Percentiles rank a stretch among this genome's conserved stretches.
These are phyloP conservation scores for Suillus americanus DNA, from an alignment of 768 basidiomycete species.

Conservation along the genomic window DNA sequence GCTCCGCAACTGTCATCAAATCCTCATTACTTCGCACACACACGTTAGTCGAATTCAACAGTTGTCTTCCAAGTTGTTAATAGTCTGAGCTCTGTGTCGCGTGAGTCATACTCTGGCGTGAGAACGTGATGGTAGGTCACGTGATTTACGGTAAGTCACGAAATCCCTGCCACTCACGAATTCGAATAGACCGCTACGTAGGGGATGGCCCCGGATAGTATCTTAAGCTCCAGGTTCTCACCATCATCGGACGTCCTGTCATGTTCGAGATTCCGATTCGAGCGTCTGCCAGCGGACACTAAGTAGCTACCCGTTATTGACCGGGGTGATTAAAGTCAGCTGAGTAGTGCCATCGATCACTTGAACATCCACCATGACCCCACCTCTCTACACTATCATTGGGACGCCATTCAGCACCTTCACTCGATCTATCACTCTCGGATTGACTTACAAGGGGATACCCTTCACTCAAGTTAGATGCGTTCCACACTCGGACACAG, in stretches of 20 bases:
- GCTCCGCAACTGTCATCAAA: background rate
- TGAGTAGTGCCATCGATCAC: background rate
- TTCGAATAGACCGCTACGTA: no score
- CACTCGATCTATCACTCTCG: conserved; percentile 32
- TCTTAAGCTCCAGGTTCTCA: background rate
- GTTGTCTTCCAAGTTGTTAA: background rate
- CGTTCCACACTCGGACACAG: conserved; percentile 28
- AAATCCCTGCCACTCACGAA: no score
- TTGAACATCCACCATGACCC: conserved; percentile 15
- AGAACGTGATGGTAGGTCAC: no score
- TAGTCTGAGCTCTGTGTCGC: no score
- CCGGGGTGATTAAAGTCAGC: background rate
- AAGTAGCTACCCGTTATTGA: background rate
- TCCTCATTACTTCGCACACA: background rate
- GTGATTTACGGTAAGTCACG: no score
- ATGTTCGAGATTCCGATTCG: background rate
- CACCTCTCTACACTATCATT: conserved; percentile 24
- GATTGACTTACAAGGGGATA: conserved; percentile 25
- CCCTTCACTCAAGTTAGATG: conserved; percentile 26
- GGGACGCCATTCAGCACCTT: conserved; percentile 35
- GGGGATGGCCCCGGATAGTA: background rate
- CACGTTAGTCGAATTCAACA: background rate
- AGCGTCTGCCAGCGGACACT: background rate
- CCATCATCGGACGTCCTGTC: background rate
- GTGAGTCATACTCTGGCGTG: no score